phyloP scores from a whole-genome alignment of 2,329 filamentous ascomycete species.

The Seiridium cupressi region DNA sequence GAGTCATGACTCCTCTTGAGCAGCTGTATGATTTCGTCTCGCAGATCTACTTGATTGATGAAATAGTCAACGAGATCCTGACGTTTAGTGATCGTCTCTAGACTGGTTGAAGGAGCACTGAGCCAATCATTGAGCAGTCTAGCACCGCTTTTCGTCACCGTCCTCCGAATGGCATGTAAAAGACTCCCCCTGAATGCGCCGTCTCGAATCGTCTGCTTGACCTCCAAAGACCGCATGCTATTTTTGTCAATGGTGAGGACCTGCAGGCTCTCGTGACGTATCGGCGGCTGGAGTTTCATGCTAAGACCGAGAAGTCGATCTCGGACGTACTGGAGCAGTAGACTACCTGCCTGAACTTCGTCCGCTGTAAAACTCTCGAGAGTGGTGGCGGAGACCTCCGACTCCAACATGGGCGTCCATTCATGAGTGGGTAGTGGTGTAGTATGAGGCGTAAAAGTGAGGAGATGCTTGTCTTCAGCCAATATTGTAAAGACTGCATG shows the following conservation, averaged over 20 bases:
- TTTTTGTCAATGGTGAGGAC: constrained; percentile 92
- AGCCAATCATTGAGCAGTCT: constrained; percentile 81
- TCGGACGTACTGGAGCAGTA: constrained; percentile 82
- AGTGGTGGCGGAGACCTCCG: constrained; percentile 56
- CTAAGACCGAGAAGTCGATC: constrained; percentile 73
- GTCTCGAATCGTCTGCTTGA: constrained; percentile 82
- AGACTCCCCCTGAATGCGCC: constrained; percentile 78
- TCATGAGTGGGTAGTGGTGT: constrained; percentile 50
- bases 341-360: constrained; percentile 75
- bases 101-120: constrained; percentile 86
- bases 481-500: constrained; percentile 66
- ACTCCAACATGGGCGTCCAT: constrained; percentile 79
- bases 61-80: constrained; percentile 81
- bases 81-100: constrained; percentile 73
- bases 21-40: constrained; percentile 66
- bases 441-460: constrained; percentile 65
- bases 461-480: constrained; percentile 70
- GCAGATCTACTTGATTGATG: constrained; percentile 62
- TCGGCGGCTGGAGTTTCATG: constrained; percentile 81
- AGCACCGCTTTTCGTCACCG: constrained; percentile 87
- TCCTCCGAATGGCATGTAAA: constrained; percentile 83
- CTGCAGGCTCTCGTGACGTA: constrained; percentile 70
- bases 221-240: constrained; percentile 84
- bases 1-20: constrained; percentile 80
- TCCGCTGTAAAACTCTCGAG: constrained; percentile 57